Base-by-base conservation (phyloP, 2,329 filamentous ascomycete genomes). In the Scolecobasidium constrictum region DNA sequence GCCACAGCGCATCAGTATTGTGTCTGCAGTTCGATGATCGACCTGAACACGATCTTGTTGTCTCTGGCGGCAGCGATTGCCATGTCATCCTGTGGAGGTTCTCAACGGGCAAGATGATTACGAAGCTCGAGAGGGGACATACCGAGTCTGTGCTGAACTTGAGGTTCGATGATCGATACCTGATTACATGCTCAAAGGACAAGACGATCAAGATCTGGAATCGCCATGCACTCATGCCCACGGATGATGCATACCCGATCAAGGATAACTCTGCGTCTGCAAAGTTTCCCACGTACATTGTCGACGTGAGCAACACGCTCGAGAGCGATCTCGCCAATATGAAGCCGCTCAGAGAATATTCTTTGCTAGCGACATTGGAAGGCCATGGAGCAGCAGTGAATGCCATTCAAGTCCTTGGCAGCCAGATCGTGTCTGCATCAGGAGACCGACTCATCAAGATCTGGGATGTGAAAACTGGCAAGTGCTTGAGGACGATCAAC, bases 171-270 rank as follows among this genome's bases (percentile, higher is more conserved):
- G 81, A 86, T 50, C 77, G 86, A 6, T 93, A 93, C 48, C 71
- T 98, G 3, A 86, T 96, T 11, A 98, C 92, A 1, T 96, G 92
- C 55, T 96, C 90, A 38, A 98, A 98, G 60, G 92, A 98, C 61
- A 93, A 88, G 61, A 83, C 83, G 1, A 94, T 98, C 69, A 95
- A 95, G 61, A 80, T 98, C 15, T 98, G 94, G 75, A 96, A 90
- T 58, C 79, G 92, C 4, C 72, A 68, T 15, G 55, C 61, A 42
- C 55, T 69, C 36, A 47, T 56, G 40, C 56, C 60, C 2, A 62
- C 61, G 7, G 60, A 63, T 35, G 54, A 60, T 4, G 55, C 59
- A 3, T 65, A 64, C 45, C 62, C 60, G 15, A 45, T 61, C 43
- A 60, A 59, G n/a, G 45, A 35, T 17, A 36, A 40, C 28, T 54